phyloP scores from a whole-genome alignment of 306 rosid species.

The Rosa persica region DNA sequence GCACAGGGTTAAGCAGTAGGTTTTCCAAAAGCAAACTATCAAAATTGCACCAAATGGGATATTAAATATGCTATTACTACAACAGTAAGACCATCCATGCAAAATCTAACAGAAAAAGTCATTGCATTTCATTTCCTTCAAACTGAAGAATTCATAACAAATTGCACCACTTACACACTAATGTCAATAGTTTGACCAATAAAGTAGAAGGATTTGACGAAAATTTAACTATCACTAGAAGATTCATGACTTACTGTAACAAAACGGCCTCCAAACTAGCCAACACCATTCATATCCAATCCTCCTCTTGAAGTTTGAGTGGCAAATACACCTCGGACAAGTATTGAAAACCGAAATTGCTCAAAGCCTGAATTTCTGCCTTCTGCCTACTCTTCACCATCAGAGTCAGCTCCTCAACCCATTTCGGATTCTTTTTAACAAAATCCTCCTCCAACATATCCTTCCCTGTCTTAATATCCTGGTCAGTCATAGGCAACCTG shows the following conservation, averaged over 20 bases:
- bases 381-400: conserved; percentile 97
- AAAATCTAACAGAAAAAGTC: too few species aligned
- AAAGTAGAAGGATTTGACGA: too few species aligned
- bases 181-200: too few species aligned
- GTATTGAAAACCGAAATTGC: conserved; percentile 88
- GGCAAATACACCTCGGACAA: conserved; percentile 86
- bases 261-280: neutral
- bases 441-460: conserved; percentile 93
- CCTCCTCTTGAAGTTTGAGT: conserved; percentile 81
- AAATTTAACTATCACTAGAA: neutral
- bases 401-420: conserved; percentile 88
- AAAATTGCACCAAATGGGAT: neutral
- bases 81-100: too few species aligned
- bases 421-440: conserved; percentile 90
- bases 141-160: too few species aligned
- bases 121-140: too few species aligned
- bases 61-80: neutral
- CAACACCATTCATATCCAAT: conserved; percentile 56
- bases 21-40: neutral
- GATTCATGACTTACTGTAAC: neutral
- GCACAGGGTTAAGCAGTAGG: neutral
- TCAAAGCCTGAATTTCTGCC: conserved; percentile 96
- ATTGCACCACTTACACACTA: too few species aligned
- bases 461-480: conserved; percentile 96
- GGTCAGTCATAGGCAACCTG: conserved; percentile 87